These are phyloP conservation scores for Torrubiellomyces zombiae DNA, from an alignment of 2,329 filamentous ascomycete genomes.

Conservation along the genomic window DNA sequence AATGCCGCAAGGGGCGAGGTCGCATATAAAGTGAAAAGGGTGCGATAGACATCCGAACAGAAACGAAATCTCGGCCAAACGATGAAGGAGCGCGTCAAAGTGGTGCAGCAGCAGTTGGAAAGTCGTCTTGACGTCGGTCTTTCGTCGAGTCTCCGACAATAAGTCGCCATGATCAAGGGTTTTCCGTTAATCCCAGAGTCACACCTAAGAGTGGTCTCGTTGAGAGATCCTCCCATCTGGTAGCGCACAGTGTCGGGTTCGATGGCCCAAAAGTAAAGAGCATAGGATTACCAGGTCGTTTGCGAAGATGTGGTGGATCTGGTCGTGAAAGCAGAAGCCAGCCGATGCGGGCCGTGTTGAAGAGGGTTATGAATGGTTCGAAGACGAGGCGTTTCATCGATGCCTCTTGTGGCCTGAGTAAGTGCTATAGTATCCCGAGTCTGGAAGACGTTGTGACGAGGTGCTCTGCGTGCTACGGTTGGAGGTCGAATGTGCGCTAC, in stretches of 20 bases:
- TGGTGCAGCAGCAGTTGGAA: no score
- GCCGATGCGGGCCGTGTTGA: no score
- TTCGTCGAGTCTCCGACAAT: no score
- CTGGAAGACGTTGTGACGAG: slow-evolving; percentile 28
- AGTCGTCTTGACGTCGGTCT: no score
- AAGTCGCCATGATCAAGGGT: no score
- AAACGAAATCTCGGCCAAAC: no score
- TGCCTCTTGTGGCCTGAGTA: slow-evolving; percentile 27
- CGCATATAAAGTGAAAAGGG: no score
- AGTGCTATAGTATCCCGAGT: slow-evolving; percentile 37
- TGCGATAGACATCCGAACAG: no score
- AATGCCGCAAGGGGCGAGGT: no score
- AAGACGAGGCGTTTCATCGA: slow-evolving; percentile 38
- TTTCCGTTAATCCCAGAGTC: background rate
- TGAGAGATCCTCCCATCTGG: background rate
- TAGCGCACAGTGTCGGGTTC: slow-evolving; percentile 12
- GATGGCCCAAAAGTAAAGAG: slow-evolving; percentile 28
- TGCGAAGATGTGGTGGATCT: slow-evolving; percentile 33
- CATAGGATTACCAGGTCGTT: slow-evolving; percentile 30
- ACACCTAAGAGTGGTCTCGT: background rate
- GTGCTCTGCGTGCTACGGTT: slow-evolving; percentile 23
- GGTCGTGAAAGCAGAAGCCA: slow-evolving; percentile 28
- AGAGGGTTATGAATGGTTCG: slow-evolving; percentile 23
- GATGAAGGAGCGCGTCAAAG: no score
- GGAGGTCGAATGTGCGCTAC: slow-evolving; percentile 22